phyloP scores from a whole-genome alignment of 1,284 basidiomycete genomes.

The Cryptococcus sp. region DNA sequence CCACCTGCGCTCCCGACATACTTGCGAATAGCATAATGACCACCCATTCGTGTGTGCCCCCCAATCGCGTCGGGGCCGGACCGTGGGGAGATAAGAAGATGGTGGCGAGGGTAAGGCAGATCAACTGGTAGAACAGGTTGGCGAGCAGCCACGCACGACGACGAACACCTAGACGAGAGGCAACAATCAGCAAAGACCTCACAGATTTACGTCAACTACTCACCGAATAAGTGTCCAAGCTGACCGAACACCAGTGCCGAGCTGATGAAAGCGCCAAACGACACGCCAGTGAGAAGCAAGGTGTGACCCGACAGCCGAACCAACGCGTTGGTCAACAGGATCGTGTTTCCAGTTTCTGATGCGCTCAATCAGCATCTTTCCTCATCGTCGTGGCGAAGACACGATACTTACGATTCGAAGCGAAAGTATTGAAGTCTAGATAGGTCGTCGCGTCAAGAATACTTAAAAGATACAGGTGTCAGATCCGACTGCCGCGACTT shows the following conservation, averaged over 20 bases:
- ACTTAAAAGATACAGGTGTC: conserved; percentile 6
- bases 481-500: background rate
- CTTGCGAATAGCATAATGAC: conserved; percentile 45
- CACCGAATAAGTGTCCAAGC: conserved; percentile 45
- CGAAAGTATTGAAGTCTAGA: conserved; percentile 50
- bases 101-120: conserved; percentile 32
- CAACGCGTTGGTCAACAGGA: conserved; percentile 49
- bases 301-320: conserved; percentile 33
- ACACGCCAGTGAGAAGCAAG: conserved; percentile 40
- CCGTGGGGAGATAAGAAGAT: conserved; percentile 41
- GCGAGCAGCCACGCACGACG: conserved; percentile 43
- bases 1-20: conserved; percentile 52
- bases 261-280: conserved; percentile 42
- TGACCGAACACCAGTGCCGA: conserved; percentile 46
- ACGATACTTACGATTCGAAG: conserved; percentile 44
- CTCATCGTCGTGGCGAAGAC: background rate
- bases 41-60: conserved; percentile 40
- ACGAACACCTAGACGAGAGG: conserved; percentile 27
- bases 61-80: conserved; percentile 24
- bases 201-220: conserved; percentile 5
- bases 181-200: background rate
- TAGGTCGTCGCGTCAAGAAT: conserved; percentile 52
- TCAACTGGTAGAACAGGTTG: conserved; percentile 31
- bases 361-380: background rate
- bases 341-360: conserved; percentile 50